These are phyloP conservation scores for Strobilomyces echinocephalus DNA, from an alignment of 768 basidiomycete genomes.

Conservation along the genomic window DNA sequence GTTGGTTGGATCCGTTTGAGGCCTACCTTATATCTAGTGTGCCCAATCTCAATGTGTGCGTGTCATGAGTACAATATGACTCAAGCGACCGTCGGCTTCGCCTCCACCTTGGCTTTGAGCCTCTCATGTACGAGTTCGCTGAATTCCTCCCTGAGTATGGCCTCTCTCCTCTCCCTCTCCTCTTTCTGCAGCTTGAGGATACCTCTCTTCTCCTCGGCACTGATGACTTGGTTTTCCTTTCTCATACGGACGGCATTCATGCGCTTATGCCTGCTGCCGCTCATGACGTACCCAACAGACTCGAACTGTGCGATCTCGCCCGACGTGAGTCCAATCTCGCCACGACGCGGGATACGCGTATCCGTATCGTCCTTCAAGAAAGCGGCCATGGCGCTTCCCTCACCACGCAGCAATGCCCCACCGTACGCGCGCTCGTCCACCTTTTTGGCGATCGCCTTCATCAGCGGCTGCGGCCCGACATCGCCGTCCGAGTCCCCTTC, in stretches of 20 bases:
- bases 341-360: slow-evolving; percentile 92
- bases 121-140: slow-evolving; percentile 75
- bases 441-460: slow-evolving; percentile 42
- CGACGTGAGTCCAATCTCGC: slow-evolving; percentile 92
- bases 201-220: slow-evolving; percentile 95
- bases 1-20: too few species aligned
- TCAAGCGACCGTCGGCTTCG: slow-evolving; percentile 18
- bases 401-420: slow-evolving; percentile 84
- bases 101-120: slow-evolving; percentile 45
- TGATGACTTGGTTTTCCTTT: slow-evolving; percentile 99
- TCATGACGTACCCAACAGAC: slow-evolving; percentile 94
- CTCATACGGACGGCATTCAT: slow-evolving; percentile 99
- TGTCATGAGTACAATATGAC: background rate
- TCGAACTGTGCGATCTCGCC: slow-evolving; percentile 87
- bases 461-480: slow-evolving; percentile 73
- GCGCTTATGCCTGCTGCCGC: slow-evolving; percentile 85
- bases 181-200: slow-evolving; percentile 93
- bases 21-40: background rate
- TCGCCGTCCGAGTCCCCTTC: slow-evolving; percentile 47
- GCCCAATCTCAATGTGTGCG: background rate
- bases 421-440: slow-evolving; percentile 85
- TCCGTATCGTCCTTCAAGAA: slow-evolving; percentile 84
- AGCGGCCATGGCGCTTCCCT: slow-evolving; percentile 97
- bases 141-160: slow-evolving; percentile 85
- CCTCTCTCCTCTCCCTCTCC: slow-evolving; percentile 88